Evolutionary conservation across 2,329 filamentous ascomycete genomes (phyloP), one percentile per base, ranked within the genome.

Genomic region (Cryphonectria naterciae): DNA sequence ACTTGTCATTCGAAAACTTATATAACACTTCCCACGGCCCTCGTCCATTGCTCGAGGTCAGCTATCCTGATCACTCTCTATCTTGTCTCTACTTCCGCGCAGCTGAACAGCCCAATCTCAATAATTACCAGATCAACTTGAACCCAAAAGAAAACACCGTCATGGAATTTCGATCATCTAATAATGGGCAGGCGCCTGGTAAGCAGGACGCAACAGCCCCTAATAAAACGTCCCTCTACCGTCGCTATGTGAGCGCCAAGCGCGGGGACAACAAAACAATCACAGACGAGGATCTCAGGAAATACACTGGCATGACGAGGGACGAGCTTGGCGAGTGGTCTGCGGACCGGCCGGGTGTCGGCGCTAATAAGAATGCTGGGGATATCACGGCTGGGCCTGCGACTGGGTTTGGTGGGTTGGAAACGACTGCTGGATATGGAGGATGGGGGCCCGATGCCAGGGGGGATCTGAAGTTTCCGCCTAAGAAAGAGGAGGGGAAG

Each of bases 231-330:
- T 76, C 75, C 6, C 73, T 75, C 63, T 77, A 77, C 61, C 71
- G 68, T 25, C 75, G 75, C 25, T 77, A 72, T 61, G n/a, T 71
- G 25, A 74, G 76, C 56, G 73, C 73, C 67, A 74, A 74, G 25
- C 70, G 39, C n/a, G 70, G 73, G 35, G 72, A 72, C n/a, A 67
- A 74, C 63, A 73, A 73, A 28, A 77, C 81, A 62, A 73, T 74
- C 19, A 10, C 65, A 22, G 71, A 73, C 17, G 62, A 70, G n/a
- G 72, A 73, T n/a, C 8, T 73, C 37, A 65, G 69, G 66, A 74
- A 73, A 25, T 69, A 74, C 58, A 71, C 66, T 0, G 72, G 72
- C 22, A 74, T 68, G 71, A 69, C 56, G 4, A 70, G 32, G 6
- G 71, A 71, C 17, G 65, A 71, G 43, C 39, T 74, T 1, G 35